Base-by-base conservation (phyloP, 768 basidiomycete species). In the Russula earlei region DNA sequence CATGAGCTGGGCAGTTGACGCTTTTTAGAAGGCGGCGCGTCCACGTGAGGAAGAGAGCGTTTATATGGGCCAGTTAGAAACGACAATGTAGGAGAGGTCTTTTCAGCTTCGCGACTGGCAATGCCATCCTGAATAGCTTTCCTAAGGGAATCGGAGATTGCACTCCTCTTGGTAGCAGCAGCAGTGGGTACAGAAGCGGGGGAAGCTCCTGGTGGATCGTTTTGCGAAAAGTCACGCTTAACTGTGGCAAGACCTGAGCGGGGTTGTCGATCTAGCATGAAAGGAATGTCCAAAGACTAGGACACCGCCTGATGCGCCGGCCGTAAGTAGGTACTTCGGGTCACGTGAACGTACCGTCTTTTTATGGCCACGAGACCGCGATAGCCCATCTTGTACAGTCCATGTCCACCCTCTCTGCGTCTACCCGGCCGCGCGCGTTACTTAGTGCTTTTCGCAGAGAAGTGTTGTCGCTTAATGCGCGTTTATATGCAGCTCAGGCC, bases 201-300 rank as follows among this genome's bases (percentile, higher is more conserved):
- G 58, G 53, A 36, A 7, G 34, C 5, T 14, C 48, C 54, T 34
- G 66, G 53, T 2, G 66, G 56, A 3, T 66, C 36, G 4, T 70
- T 59, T 5, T 65, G 70, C 45, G 83, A 85, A 66, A 80, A 89
- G 67, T 88, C 81, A 55, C 87, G 78, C 60, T 75, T 74, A 43
- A 87, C 59, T 1, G 75, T 74, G 34, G 78, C 70, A 22, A 89
- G 75, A 1, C 86, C 87, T 0, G 86, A 88, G 61, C 67, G 67
- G 2, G 66, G 64, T 43, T 69, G 68, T 46, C 54, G 56, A 38
- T 55, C 49, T 25, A 34, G 33, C 24, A 31, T 36, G 45, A 12
- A 53, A 24, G 50, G 45, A 40, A 17, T 15, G 33, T 22, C 27
- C 22, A 34, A 31, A 31, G 29, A 5, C 7, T 31, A 7, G 29